These are phyloP conservation scores for Linum usitatissimum DNA, from an alignment of 345 rosid species.

Conservation along the genomic window DNA sequence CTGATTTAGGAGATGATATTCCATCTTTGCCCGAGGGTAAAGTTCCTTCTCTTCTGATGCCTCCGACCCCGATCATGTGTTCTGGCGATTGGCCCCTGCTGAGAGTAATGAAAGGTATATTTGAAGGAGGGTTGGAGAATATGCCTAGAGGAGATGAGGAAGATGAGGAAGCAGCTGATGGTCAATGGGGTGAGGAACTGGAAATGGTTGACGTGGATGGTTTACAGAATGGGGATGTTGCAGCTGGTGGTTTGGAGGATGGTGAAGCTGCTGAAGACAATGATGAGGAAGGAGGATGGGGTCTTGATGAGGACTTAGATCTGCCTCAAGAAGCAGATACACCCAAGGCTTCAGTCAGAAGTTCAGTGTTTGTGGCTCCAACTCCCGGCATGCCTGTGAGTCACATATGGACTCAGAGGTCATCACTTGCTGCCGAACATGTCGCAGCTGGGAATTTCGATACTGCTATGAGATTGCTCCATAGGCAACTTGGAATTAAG, in stretches of 20 bases:
- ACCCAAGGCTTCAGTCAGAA: conserved; percentile 48
- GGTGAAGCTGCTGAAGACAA: conserved; percentile 61
- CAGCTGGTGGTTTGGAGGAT: conserved; percentile 46
- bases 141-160: conserved; percentile 37
- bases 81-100: conserved; percentile 98
- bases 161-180: conserved; percentile 63
- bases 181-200: conserved; percentile 83
- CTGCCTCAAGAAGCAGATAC: conserved; percentile 84
- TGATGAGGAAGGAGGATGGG: conserved; percentile 87
- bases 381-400: conserved; percentile 80
- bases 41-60: conserved; percentile 61
- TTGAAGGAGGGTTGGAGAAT: conserved; percentile 79
- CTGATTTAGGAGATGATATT: conserved; percentile 58
- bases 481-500: conserved; percentile 78
- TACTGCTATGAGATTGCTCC: conserved; percentile 81
- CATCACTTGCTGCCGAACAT: conserved; percentile 89
- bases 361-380: conserved; percentile 69
- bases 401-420: conserved; percentile 81
- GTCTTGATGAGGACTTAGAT: conserved; percentile 81
- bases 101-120: conserved; percentile 86
- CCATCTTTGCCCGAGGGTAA: conserved; percentile 71
- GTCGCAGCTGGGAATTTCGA: conserved; percentile 90
- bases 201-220: conserved; percentile 60
- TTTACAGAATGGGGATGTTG: conserved; percentile 48
- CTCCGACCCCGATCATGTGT: conserved; percentile 63